Percentiles rank a stretch among this genome's conserved stretches.
Evolutionary conservation across 2,329 filamentous ascomycete species (phyloP).

Genomic region (Exserohilum rostratum): DNA sequence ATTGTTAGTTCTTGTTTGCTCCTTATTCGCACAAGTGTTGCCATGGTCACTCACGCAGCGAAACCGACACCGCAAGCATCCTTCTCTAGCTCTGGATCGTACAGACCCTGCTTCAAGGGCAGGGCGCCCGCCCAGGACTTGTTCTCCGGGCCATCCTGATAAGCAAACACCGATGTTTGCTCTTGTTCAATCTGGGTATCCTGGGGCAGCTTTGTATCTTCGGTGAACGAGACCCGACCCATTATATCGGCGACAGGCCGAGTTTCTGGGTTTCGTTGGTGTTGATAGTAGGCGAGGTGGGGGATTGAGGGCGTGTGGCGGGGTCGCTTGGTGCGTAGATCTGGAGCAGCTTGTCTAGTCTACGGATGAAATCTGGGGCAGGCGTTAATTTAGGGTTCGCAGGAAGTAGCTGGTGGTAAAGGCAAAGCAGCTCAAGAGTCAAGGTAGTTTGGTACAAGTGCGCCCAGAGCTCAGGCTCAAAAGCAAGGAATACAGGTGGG

Average conservation of each 20-base stretch:
- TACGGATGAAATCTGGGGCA: conserved; percentile 18
- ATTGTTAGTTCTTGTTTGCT: conserved; percentile 31
- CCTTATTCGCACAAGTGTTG: not conserved
- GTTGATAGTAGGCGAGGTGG: conserved; percentile 17
- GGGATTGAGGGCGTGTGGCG: conserved; percentile 30
- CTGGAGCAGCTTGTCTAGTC: conserved; percentile 35
- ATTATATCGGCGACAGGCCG: conserved; percentile 61
- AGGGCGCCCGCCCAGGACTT: conserved; percentile 95
- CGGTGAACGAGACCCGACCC: conserved; percentile 60
- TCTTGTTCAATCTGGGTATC: conserved; percentile 62
- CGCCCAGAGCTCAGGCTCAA: conserved; percentile 20
- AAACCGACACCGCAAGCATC: conserved; percentile 99
- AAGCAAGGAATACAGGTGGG: conserved; percentile 24
- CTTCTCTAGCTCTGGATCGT: conserved; percentile 94
- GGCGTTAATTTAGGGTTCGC: conserved; percentile 21
- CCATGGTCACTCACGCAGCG: conserved; percentile 74
- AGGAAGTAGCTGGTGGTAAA: not conserved
- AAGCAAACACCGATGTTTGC: conserved; percentile 74
- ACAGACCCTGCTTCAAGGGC: conserved; percentile 97
- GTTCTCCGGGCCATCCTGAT: conserved; percentile 77
- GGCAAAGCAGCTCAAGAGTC: not conserved
- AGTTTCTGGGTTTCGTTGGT: conserved; percentile 39
- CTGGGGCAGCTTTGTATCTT: conserved; percentile 57
- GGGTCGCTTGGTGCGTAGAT: conserved; percentile 31
- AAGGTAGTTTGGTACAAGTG: conserved; percentile 4